Percentiles rank a stretch among this genome's conserved stretches.
These are phyloP conservation scores for Aureobasidium sp. DNA, from an alignment of 2,329 filamentous ascomycete genomes.

Conservation along the genomic window DNA sequence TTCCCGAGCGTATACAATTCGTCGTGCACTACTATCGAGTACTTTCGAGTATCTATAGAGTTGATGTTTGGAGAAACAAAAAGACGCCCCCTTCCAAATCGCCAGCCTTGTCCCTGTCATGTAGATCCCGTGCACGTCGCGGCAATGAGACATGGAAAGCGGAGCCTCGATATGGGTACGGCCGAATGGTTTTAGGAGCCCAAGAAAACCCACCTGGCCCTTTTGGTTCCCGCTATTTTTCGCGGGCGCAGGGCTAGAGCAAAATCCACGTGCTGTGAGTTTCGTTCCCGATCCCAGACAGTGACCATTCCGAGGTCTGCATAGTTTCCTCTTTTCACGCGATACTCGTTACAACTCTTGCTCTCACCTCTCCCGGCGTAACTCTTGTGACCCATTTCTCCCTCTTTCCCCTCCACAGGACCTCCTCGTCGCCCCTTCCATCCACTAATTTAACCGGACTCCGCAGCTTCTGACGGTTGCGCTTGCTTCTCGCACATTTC, in stretches of 20 bases:
- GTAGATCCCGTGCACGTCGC: slow-evolving; percentile 3
- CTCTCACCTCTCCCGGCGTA: slow-evolving; percentile 3
- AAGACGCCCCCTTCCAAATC: slow-evolving; percentile 4
- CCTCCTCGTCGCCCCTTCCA: not conserved
- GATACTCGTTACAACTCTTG: slow-evolving; percentile 6
- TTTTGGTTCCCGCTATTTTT: slow-evolving; percentile 12
- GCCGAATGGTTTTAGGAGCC: slow-evolving; percentile 7
- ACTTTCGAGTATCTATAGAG: not conserved
- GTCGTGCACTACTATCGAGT: not conserved
- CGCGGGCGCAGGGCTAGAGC: slow-evolving; percentile 10
- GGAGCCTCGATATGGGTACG: slow-evolving; percentile 2
- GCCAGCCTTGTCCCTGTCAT: not conserved
- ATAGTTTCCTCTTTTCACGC: slow-evolving; percentile 11
- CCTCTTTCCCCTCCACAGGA: not conserved
- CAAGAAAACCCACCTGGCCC: not conserved
- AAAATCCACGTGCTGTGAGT: slow-evolving; percentile 5
- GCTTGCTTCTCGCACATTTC: not conserved
- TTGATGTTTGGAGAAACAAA: not conserved
- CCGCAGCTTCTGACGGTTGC: not conserved
- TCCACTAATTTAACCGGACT: not conserved
- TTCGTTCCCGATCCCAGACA: slow-evolving; percentile 9
- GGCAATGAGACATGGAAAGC: slow-evolving; percentile 5
- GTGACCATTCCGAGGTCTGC: slow-evolving; percentile 11
- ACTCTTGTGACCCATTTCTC: slow-evolving; percentile 8
- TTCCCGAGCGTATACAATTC: not conserved